Base-by-base conservation (phyloP, 352 stramenopile genomes). In the Phytopythium helicoides region DNA sequence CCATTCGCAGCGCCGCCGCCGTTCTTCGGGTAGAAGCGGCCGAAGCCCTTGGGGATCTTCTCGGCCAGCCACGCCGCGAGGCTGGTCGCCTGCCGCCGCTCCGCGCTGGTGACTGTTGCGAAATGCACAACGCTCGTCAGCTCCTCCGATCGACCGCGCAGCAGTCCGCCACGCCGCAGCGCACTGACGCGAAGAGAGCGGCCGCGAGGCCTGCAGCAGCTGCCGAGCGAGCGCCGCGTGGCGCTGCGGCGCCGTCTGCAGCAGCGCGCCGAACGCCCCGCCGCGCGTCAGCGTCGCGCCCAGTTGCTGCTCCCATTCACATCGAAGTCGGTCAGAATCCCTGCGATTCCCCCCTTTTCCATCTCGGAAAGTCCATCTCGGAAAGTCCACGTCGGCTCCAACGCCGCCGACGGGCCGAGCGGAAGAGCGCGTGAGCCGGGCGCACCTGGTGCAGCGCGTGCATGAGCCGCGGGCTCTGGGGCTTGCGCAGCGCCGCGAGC, bases 11-110 rank as follows among this genome's bases (percentile, higher is more conserved):
- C 51, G 15, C 54, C 57, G 18, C 54, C 57, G 18, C 62, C 75
- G 49, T 87, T 91, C 62, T 94, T 94, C 12, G 85, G 85, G 65
- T 90, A 92, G 41, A 94, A 94, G 5, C 85, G 80, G 14, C 80
- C 85, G 56, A 94, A 94, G 10, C 84, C 74, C 52, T 86, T 86
- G 39, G 75, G 75, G 40, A 94, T 81, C 42, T 91, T 88, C 62
- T 94, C 81, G 39, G 80, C 79, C 18, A 94, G 62, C 84, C 84
- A 94, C 45, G 72, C 84, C 31, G 67, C 64, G 61, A 87, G 83
- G 47, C 74, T 85, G 62, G 78, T 75, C 19, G 79, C 67, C 48
- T 83, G 73, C 16, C 81, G 58, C 16, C 66, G 66, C 33, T 73
- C 68, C 19, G 50, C 47, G 35, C 71, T 78, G 25, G 68, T 72